Conservation (phyloP, 805 yeast species). For the Candida montana region DNA sequence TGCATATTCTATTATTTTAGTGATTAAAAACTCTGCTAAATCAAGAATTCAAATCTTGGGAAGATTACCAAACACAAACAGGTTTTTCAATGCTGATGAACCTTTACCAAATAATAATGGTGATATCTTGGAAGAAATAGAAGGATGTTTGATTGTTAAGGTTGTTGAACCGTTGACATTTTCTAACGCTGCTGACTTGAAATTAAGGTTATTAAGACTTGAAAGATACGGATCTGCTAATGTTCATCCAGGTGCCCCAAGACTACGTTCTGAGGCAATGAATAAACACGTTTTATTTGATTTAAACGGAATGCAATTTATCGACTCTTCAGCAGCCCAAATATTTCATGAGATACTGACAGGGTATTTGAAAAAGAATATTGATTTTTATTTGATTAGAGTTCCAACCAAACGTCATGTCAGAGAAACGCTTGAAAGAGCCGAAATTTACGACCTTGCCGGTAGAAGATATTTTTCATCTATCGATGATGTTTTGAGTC, state of each 20-base stretch:
- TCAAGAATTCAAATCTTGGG: constrained; percentile 84
- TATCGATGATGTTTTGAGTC: constrained; percentile 21
- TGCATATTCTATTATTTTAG: constrained; percentile 70
- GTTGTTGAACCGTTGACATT: constrained; percentile 87
- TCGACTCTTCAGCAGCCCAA: constrained; percentile 79
- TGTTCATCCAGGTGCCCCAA: constrained; percentile 71
- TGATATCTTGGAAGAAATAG: constrained; percentile 39
- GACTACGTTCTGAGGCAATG: constrained; percentile 37
- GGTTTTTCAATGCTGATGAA: constrained; percentile 69
- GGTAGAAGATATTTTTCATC: constrained; percentile 16
- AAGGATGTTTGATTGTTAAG: constrained; percentile 72
- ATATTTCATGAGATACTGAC: constrained; percentile 56
- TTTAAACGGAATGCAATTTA: constrained; percentile 71
- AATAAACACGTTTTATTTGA: constrained; percentile 66
- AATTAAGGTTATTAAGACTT: constrained; percentile 57
- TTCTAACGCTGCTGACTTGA: constrained; percentile 76
- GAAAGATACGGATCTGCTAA: constrained; percentile 73
- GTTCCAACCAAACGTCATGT: constrained; percentile 45
- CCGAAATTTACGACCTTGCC: constrained; percentile 48
- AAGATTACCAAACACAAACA: constrained; percentile 53
- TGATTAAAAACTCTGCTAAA: constrained; percentile 71
- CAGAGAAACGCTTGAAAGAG: constrained; percentile 42
- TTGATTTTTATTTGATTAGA: constrained; percentile 56
- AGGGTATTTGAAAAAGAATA: constrained; percentile 48
- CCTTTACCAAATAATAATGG: constrained; percentile 31